Conservation (phyloP, 2,329 filamentous ascomycete species). For the Gnomoniopsis smithogilvyi region DNA sequence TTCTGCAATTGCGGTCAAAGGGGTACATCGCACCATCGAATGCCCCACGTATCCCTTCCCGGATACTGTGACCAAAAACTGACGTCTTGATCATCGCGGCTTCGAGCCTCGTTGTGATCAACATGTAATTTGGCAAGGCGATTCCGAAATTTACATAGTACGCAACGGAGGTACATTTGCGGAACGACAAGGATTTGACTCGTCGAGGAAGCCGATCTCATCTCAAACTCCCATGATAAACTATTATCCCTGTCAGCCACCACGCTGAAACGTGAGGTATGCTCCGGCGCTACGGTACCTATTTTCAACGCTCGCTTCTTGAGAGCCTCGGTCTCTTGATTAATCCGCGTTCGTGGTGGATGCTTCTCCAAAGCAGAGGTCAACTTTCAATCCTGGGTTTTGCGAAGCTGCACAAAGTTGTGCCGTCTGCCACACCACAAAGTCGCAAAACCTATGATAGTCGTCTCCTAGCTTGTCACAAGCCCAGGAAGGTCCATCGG, state of each 20-base stretch:
- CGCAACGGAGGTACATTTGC: neutral
- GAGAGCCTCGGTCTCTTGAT: constrained; percentile 1
- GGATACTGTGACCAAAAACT: neutral
- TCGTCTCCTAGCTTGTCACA: neutral
- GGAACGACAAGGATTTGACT: too few species aligned
- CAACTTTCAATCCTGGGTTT: neutral
- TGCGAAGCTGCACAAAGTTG: neutral
- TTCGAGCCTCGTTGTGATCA: neutral
- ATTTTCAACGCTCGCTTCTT: constrained; percentile 8
- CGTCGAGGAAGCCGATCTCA: constrained; percentile 18
- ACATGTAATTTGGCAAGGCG: too few species aligned
- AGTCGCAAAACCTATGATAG: neutral
- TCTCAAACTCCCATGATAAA: constrained; percentile 8
- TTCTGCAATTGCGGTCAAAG: neutral
- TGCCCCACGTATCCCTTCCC: neutral
- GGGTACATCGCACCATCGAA: neutral
- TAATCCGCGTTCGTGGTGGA: neutral
- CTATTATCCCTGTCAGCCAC: constrained; percentile 10
- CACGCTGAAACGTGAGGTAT: constrained; percentile 18
- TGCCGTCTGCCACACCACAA: neutral
- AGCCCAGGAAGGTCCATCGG: too few species aligned
- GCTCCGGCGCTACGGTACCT: constrained; percentile 16
- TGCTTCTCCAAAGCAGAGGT: neutral
- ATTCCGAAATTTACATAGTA: neutral
- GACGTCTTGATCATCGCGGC: neutral